Percentiles rank a stretch among this genome's conserved stretches.
These are phyloP conservation scores for Cephaloascus albidus DNA, from an alignment of 805 yeast species.

Conservation along the genomic window DNA sequence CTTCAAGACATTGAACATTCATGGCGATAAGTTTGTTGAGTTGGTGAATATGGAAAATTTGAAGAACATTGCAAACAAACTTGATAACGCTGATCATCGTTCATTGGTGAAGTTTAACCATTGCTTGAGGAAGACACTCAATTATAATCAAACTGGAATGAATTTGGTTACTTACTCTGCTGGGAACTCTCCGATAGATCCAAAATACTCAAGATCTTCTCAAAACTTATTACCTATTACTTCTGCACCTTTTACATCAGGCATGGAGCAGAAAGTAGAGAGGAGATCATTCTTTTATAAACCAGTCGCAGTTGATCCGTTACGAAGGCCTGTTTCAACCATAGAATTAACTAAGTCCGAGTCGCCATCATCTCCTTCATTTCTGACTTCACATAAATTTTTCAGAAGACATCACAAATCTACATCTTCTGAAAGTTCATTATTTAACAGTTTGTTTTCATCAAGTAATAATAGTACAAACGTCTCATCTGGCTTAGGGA, in stretches of 20 bases:
- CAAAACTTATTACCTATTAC: constrained; percentile 23
- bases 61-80: constrained; percentile 25
- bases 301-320: constrained; percentile 1
- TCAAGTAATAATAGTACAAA: background rate
- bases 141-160: constrained; percentile 2
- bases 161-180: background rate
- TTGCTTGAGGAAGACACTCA: constrained; percentile 34
- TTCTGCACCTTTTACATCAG: constrained; percentile 18
- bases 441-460: constrained; percentile 25
- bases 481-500: constrained; percentile 1
- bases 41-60: constrained; percentile 62
- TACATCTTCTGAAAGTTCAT: constrained; percentile 49
- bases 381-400: constrained; percentile 28
- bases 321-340: constrained; percentile 23
- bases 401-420: constrained; percentile 59
- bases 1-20: constrained; percentile 46
- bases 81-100: constrained; percentile 32
- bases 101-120: constrained; percentile 52
- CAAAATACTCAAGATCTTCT: constrained; percentile 1
- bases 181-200: background rate
- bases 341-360: constrained; percentile 19
- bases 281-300: background rate
- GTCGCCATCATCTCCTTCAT: constrained; percentile 20
- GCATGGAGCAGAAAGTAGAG: constrained; percentile 4
- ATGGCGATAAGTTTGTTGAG: constrained; percentile 56